phyloP scores from a whole-genome alignment of 306 rosid species.

The Canavalia gladiata region DNA sequence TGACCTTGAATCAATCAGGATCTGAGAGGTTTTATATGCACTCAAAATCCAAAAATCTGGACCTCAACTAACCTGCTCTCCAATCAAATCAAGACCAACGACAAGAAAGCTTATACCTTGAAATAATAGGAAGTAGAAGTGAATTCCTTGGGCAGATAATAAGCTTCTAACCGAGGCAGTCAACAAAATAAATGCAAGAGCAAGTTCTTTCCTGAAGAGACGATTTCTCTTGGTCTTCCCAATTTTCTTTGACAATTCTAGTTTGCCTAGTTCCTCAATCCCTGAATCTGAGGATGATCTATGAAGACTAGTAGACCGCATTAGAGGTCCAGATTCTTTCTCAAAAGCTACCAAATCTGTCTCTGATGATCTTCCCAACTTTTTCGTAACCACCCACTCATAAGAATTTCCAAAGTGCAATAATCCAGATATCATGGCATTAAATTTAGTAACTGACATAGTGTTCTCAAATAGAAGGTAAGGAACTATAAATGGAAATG shows the following conservation, averaged over 20 bases:
- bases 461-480: slow-evolving; percentile 98
- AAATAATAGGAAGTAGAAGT: slow-evolving; percentile 94
- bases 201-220: slow-evolving; percentile 90
- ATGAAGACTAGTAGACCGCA: slow-evolving; percentile 61
- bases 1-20: slow-evolving; percentile 48
- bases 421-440: slow-evolving; percentile 98
- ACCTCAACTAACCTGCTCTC: slow-evolving; percentile 90
- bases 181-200: slow-evolving; percentile 86
- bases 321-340: slow-evolving; percentile 75
- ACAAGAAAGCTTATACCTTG: slow-evolving; percentile 95
- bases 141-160: slow-evolving; percentile 98
- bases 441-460: slow-evolving; percentile 95
- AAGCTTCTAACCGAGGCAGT: slow-evolving; percentile 91
- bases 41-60: slow-evolving; percentile 35
- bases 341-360: slow-evolving; percentile 80
- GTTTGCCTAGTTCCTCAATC: slow-evolving; percentile 77
- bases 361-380: slow-evolving; percentile 96
- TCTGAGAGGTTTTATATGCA: slow-evolving; percentile 49
- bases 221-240: slow-evolving; percentile 80
- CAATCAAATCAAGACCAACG: slow-evolving; percentile 96
- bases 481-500: slow-evolving; percentile 93
- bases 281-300: slow-evolving; percentile 94
- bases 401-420: slow-evolving; percentile 92
- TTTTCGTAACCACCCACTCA: slow-evolving; percentile 97
- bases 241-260: slow-evolving; percentile 70